These are phyloP conservation scores for Macadamia tetraphylla DNA, from an alignment of 164 flowering plant genomes.

Conservation along the genomic window DNA sequence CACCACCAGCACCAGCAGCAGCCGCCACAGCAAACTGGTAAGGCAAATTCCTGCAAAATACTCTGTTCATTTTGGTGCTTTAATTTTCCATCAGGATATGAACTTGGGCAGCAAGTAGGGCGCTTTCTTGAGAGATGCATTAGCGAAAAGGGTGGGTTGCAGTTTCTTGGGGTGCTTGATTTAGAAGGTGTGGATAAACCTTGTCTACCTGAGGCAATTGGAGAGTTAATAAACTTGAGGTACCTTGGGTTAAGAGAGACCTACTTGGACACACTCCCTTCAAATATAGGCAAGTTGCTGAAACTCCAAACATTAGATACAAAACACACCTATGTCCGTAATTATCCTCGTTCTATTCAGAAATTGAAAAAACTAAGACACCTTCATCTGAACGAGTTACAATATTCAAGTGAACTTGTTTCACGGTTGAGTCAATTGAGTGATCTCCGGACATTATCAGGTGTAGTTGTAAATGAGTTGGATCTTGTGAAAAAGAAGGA, in stretches of 20 bases:
- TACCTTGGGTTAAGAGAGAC: constrained; percentile 25
- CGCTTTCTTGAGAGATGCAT: background rate
- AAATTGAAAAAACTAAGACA: constrained; percentile 16
- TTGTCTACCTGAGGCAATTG: background rate
- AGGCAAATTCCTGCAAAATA: background rate
- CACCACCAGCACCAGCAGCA: too few species aligned
- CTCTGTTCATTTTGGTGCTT: constrained; percentile 10
- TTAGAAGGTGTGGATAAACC: constrained; percentile 15
- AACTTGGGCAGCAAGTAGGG: too few species aligned
- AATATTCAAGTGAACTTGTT: too few species aligned
- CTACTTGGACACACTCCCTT: constrained; percentile 11
- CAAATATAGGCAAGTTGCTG: constrained; percentile 7
- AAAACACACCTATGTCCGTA: background rate
- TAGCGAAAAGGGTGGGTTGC: background rate
- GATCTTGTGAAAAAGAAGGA: background rate
- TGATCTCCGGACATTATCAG: background rate
- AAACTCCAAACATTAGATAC: constrained; percentile 12
- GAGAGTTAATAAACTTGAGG: constrained; percentile 11
- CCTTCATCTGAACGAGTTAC: background rate
- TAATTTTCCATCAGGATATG: background rate
- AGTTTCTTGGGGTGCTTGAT: constrained; percentile 17
- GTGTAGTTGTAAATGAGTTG: background rate
- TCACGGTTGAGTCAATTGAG: background rate
- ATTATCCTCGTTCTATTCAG: background rate
- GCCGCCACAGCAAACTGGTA: too few species aligned